A percentile compares a stretch with the other conserved stretches of the same genome.
Conservation (phyloP, 352 stramenopile genomes). For the Globisporangium okanoganense region DNA sequence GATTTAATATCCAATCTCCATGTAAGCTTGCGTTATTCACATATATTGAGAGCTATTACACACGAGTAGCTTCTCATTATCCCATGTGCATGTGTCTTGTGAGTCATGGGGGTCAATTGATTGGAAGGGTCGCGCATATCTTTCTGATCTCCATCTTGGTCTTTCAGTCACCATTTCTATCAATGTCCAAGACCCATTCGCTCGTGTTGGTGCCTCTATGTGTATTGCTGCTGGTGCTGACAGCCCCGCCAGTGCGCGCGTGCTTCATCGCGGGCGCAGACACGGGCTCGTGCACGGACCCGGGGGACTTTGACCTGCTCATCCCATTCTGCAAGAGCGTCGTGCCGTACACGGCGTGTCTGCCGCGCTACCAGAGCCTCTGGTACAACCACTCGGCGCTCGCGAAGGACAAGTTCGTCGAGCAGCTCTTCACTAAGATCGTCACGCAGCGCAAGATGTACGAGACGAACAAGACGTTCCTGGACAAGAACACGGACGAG, state of each 20-base stretch:
- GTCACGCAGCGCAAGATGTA: slow-evolving; percentile 42
- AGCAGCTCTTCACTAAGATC: slow-evolving; percentile 67
- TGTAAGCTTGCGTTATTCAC: not conserved
- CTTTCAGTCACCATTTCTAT: not conserved
- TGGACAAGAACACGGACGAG: slow-evolving; percentile 63
- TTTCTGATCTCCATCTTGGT: slow-evolving; percentile 1
- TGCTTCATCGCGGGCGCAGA: slow-evolving; percentile 45
- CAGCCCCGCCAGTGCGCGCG: slow-evolving; percentile 11
- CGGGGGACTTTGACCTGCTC: slow-evolving; percentile 60
- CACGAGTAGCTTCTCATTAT: not conserved
- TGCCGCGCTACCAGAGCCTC: slow-evolving; percentile 65
- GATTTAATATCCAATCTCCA: not conserved
- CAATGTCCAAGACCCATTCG: not conserved
- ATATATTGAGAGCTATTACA: not conserved
- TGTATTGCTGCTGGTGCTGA: not conserved
- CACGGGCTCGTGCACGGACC: slow-evolving; percentile 56
- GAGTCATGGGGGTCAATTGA: not conserved
- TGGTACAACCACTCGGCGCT: slow-evolving; percentile 79
- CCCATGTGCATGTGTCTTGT: not conserved
- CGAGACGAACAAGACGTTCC: slow-evolving; percentile 63
- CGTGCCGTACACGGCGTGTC: slow-evolving; percentile 68
- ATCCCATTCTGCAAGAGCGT: slow-evolving; percentile 69
- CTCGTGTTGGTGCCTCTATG: not conserved
- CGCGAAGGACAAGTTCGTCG: slow-evolving; percentile 64
- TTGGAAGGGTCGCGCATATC: slow-evolving; percentile 1